Evolutionary conservation across 2,329 filamentous ascomycete genomes (phyloP), one percentile per base, ranked within the genome.

Genomic region (Aspergillus aculeatinus): DNA sequence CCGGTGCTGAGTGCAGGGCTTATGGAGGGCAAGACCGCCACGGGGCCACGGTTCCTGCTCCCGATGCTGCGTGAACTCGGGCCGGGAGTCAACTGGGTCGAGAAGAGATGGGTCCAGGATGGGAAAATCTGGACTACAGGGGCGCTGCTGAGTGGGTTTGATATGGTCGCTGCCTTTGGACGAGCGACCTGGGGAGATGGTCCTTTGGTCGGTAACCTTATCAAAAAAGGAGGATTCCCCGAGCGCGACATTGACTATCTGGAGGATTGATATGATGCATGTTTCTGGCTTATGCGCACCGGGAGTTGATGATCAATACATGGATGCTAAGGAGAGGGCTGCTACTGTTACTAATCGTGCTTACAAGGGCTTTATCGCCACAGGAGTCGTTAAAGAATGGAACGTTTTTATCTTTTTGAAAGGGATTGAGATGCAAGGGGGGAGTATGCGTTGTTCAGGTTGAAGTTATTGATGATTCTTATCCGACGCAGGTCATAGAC

Each of bases 111-210:
- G 33, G 55, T 51, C 9, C 11, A 16, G 4, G 55, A 57, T 51
- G 48, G n/a, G 1, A 58, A 58, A 25, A 33, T 58, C 23, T 58
- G 55, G 55, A 58, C 48, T n/a, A 58, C 55, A 12, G 55, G 55
- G 9, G 16, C 23, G 21, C 29, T 58, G 55, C 27, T 58, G 33
- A 58, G 51, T n/a, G 55, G 55, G 2, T 12, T 58, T 2, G 55
- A 58, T 44, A 52, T 52, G 55, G 25, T 58, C n/a, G 35, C 55
- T 9, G 48, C 55, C 1, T 58, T 58, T 35, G 55, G 55, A 16
- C 19, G 35, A 48, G 39, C 31, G 12, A 31, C 35, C 2, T 51
- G 55, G 55, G 55, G 48, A 7, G 29, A 48, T 7, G 27, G 53
- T 4, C 10, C 42, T 14, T 16, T 55, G 27, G 53, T 55, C 1